Evolutionary conservation across 306 rosid species (phyloP).

Genomic region (Pyrus communis): DNA sequence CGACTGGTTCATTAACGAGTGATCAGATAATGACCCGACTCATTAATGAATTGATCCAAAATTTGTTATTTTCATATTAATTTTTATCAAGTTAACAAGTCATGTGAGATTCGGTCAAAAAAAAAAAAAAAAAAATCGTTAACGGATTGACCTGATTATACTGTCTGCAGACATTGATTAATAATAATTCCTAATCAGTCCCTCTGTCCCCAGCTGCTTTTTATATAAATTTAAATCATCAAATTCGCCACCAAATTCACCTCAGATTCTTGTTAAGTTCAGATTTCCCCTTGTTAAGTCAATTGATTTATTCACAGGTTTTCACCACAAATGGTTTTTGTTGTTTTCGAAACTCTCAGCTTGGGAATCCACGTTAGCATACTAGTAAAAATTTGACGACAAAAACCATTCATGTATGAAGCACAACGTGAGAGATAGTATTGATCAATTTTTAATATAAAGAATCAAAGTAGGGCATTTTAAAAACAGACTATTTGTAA

Average conservation of each 20-base stretch:
- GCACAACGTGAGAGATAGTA: not conserved
- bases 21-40: no score
- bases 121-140: no score
- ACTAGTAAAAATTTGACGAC: not conserved
- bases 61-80: no score
- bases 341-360: not conserved
- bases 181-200: not conserved
- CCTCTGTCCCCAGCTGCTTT: not conserved
- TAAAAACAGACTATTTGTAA: no score
- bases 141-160: not conserved
- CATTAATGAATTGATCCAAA: no score
- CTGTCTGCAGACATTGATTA: constrained; percentile 9
- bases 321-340: not conserved
- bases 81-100: no score
- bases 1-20: accelerated
- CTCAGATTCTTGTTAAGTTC: constrained; percentile 4
- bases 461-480: not conserved
- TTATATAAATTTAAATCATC: not conserved
- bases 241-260: constrained; percentile 10
- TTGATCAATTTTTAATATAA: not conserved
- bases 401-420: no score
- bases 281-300: not conserved
- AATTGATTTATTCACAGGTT: not conserved
- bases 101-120: accelerated
- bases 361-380: not conserved